Evolutionary conservation across 345 rosid genomes (phyloP).

Genomic region (Clausena lansium): DNA sequence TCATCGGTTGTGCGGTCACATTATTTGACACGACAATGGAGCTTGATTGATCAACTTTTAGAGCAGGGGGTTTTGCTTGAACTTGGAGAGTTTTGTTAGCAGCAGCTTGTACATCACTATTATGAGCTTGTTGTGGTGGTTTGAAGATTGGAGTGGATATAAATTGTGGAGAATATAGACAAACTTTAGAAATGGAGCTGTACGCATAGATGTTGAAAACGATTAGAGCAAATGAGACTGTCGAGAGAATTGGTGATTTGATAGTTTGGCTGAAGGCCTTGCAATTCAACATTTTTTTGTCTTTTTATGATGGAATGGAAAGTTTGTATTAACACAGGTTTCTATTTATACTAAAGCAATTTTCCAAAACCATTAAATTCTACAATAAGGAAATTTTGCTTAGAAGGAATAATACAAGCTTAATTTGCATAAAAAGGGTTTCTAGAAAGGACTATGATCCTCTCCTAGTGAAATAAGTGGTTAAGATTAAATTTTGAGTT

Average conservation of each 20-base stretch:
- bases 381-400: neutral
- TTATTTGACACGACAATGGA: neutral
- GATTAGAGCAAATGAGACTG: constrained; percentile 14
- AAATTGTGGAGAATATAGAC: neutral
- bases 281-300: neutral
- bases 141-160: neutral
- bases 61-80: neutral
- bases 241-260: constrained; percentile 15
- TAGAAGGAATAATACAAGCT: too few species aligned
- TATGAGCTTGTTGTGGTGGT: neutral
- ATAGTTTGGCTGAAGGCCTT: constrained; percentile 5
- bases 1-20: constrained; percentile 7
- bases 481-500: too few species aligned
- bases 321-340: neutral
- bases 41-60: neutral
- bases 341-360: neutral
- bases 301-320: neutral
- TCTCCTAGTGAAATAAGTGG: too few species aligned
- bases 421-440: too few species aligned
- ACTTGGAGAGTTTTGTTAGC: neutral
- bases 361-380: too few species aligned
- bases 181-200: neutral
- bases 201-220: constrained; percentile 26
- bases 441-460: too few species aligned
- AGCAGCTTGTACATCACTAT: neutral